Evolutionary conservation across 169 alveolate species (phyloP).

Genomic region (Pseudocohnilembus persalinus): DNA sequence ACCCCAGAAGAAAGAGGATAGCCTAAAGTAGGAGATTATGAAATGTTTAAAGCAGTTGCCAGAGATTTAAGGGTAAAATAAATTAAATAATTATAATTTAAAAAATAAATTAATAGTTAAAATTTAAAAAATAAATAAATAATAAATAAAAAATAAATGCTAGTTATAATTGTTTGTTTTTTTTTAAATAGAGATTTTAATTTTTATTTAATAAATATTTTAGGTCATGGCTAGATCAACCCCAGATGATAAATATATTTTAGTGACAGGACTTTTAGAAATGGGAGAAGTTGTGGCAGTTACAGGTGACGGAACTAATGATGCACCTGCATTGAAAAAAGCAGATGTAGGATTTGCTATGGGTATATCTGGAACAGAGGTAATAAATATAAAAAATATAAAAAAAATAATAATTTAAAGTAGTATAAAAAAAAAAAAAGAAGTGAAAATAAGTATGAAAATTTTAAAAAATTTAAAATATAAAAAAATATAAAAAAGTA

Average conservation of each 20-base stretch:
- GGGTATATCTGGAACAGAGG: constrained; percentile 94
- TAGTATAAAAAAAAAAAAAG: too few species aligned
- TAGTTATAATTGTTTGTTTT: constrained; percentile 52
- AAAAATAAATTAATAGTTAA: too few species aligned
- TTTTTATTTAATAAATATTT: constrained; percentile 52
- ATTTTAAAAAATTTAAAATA: too few species aligned
- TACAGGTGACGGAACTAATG: constrained; percentile 93
- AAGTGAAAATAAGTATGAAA: too few species aligned
- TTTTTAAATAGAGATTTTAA: constrained; percentile 57
- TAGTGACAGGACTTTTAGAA: constrained; percentile 77
- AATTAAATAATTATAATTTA: constrained; percentile 26
- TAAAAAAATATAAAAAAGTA: too few species aligned
- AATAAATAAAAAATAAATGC: constrained; percentile 38
- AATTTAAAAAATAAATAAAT: not conserved
- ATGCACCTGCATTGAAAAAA: constrained; percentile 91
- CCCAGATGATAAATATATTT: constrained; percentile 83
- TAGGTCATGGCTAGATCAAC: constrained; percentile 86
- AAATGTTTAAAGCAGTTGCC: constrained; percentile 49
- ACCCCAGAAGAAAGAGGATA: constrained; percentile 14
- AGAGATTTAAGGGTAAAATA: constrained; percentile 21
- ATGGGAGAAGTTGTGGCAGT: constrained; percentile 89
- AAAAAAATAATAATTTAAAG: too few species aligned
- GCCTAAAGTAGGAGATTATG: constrained; percentile 52
- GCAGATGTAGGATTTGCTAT: constrained; percentile 95
- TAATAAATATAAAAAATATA: too few species aligned